Percentiles rank a stretch among this genome's conserved stretches.
phyloP scores from a whole-genome alignment of 371 early-diverging fungal species.

The Funneliformis caledonium region DNA sequence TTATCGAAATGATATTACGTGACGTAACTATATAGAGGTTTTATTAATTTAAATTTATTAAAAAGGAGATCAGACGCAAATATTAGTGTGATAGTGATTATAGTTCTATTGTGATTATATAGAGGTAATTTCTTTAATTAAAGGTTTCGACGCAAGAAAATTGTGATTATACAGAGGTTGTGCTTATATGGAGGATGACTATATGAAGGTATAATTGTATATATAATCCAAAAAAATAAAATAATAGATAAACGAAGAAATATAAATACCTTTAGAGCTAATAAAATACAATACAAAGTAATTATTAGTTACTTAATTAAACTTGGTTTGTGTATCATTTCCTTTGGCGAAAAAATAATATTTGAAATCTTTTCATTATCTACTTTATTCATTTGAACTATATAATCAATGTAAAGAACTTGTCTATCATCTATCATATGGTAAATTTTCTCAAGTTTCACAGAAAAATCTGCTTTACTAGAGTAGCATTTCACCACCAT shows the following conservation, averaged over 20 bases:
- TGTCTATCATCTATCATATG: not conserved
- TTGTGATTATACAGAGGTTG: too few species aligned
- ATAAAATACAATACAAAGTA: not conserved
- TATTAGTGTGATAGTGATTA: too few species aligned
- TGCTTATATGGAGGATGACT: too few species aligned
- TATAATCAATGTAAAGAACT: slow-evolving; percentile 2
- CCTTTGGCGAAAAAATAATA: slow-evolving; percentile 8
- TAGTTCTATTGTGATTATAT: too few species aligned
- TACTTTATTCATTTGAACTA: not conserved
- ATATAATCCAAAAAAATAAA: too few species aligned
- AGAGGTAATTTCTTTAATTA: too few species aligned
- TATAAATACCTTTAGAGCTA: slow-evolving; percentile 3
- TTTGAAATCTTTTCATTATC: not conserved
- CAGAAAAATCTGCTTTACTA: not conserved
- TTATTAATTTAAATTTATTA: too few species aligned
- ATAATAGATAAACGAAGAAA: not conserved
- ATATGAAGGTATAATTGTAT: too few species aligned
- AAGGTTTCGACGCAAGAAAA: too few species aligned
- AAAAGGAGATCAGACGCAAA: too few species aligned
- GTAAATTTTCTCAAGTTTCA: not conserved
- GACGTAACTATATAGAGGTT: too few species aligned
- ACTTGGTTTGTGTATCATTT: not conserved
- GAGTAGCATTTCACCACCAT: not conserved
- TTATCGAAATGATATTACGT: too few species aligned
- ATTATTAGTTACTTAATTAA: not conserved